Evolutionary conservation across 2,329 filamentous ascomycete species (phyloP), one percentile per base, ranked within the genome.

Genomic region (Verticillium alfalfae): DNA sequence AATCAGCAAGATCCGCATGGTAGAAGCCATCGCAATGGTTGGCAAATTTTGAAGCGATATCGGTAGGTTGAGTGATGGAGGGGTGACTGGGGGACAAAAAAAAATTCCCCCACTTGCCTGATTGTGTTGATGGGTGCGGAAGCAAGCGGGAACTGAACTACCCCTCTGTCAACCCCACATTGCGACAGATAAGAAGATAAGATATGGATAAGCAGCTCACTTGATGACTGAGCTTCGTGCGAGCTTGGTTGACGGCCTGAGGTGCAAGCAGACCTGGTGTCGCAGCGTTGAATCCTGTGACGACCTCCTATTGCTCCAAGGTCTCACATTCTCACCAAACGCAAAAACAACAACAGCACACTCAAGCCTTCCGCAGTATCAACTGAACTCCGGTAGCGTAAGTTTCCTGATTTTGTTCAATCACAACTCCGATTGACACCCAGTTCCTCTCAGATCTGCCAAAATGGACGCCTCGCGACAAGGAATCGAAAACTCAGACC

Each of bases 1-100:
- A 60, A 93, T 81, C 59, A 93, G 80, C 61, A 93, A 84, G 59
- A 92, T 63, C 36, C 64, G 63, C 57, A 64, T 58, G 18, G 56
- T 58, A 56, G 56, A 34, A 16, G 56, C 57, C 60, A 59, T 59
- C n/a, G 41, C 31, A 26, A 52, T 18, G 18, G 45, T 52, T 52
- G n/a, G 45, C 45, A 52, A 12, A 52, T 3, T 22, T 8, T 52
- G 45, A 52, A 52, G 45, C 45, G 45, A 52, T 52, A 52, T 52
- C 45, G 45, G 45, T 22, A 52, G 45, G 45, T 8, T 18, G 36
- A 18, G 10, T 52, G 45, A 52, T 52, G 45, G 45, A 52, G 45
- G 45, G 45, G 45, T 52, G 22, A 22, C 45, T 52, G n/a, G 45
- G 16, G 45, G 22, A 52, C 45, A 52, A 52, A 52, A 52, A 52